These are phyloP conservation scores for Phalaenopsis aphrodite DNA, from an alignment of 106 monocot genomes.

Conservation along the genomic window DNA sequence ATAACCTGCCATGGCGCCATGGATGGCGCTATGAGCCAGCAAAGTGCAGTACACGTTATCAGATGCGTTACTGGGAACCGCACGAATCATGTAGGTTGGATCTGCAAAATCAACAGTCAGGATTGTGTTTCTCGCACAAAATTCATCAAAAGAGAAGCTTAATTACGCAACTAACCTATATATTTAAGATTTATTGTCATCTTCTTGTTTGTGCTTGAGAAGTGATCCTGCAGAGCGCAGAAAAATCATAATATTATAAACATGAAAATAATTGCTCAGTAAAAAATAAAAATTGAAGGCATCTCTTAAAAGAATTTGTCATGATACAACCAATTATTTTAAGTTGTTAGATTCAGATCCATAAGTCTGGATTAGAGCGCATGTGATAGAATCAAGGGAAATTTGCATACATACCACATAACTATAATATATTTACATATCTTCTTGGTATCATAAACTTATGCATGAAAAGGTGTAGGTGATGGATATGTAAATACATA, in stretches of 20 bases:
- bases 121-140: not conserved
- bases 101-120: constrained; percentile 19
- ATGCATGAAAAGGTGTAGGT: too few relatives aligned
- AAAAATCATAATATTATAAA: not conserved
- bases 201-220: constrained; percentile 20
- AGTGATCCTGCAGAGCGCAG: constrained; percentile 24
- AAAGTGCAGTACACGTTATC: constrained; percentile 55
- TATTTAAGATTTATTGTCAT: constrained; percentile 39
- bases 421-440: too few relatives aligned
- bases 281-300: too few relatives aligned
- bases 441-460: too few relatives aligned
- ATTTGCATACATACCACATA: too few relatives aligned
- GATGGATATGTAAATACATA: too few relatives aligned
- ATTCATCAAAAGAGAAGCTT: not conserved
- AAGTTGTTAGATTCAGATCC: too few relatives aligned
- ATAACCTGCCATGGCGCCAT: constrained; percentile 48
- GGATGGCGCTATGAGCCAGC: constrained; percentile 44
- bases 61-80: constrained; percentile 54
- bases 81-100: constrained; percentile 61
- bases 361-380: too few relatives aligned
- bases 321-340: not conserved
- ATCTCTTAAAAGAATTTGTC: too few relatives aligned
- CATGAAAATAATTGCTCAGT: not conserved
- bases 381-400: too few relatives aligned
- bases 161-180: constrained; percentile 21